A percentile compares a stretch with the other conserved stretches of the same genome.
Evolutionary conservation across 805 yeast genomes (phyloP).

Genomic region (Candida dendrica): DNA sequence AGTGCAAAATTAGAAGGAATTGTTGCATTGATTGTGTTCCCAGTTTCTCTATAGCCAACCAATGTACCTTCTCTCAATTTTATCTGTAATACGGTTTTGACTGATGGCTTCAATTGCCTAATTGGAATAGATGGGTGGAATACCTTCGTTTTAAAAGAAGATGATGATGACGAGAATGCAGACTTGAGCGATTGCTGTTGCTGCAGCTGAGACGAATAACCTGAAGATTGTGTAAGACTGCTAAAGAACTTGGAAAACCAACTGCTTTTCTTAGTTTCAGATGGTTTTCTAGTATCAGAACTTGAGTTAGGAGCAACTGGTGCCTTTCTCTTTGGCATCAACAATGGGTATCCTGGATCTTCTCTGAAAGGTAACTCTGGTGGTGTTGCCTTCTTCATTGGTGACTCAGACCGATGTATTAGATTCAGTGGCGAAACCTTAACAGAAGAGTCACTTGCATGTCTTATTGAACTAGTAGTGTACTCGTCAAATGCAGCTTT

Average conservation of each 20-base stretch:
- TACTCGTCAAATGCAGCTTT: no score
- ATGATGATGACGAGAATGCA: neutral
- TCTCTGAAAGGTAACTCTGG: neutral
- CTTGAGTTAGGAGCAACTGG: constrained; percentile 21
- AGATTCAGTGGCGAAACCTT: no score
- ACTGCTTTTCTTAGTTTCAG: constrained; percentile 20
- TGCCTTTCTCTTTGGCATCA: constrained; percentile 12
- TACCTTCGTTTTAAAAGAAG: constrained; percentile 2
- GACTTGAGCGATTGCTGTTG: neutral
- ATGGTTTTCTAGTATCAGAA: constrained; percentile 28
- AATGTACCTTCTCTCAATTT: constrained; percentile 45
- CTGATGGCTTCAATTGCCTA: constrained; percentile 15
- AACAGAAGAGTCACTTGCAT: no score
- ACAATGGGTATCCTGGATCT: neutral
- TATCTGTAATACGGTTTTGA: constrained; percentile 34
- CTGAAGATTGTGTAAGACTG: constrained; percentile 13
- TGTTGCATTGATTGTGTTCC: constrained; percentile 36
- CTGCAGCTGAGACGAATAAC: constrained; percentile 1
- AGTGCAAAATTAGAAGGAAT: constrained; percentile 39
- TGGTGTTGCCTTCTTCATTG: neutral
- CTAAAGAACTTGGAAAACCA: constrained; percentile 33
- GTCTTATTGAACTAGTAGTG: no score
- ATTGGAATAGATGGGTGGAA: constrained; percentile 15
- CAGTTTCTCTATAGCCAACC: constrained; percentile 35
- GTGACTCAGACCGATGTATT: no score